Evolutionary conservation across 257 asterid genomes (phyloP), one percentile per base, ranked within the genome.

Genomic region (Fraxinus anomala): DNA sequence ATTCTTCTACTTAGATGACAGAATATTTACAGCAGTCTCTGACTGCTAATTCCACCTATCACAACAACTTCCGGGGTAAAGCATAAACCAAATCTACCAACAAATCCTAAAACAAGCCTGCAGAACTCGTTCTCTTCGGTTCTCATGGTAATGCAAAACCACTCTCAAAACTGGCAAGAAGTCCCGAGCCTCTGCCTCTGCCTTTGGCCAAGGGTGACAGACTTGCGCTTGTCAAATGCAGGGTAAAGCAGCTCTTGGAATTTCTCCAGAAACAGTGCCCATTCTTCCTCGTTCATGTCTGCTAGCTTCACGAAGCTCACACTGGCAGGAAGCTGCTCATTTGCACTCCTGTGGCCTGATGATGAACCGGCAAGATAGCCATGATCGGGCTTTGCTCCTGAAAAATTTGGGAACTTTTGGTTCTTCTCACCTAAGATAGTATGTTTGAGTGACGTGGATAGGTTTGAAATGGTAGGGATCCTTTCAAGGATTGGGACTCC

Each of bases 101-200:
- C 76, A 36, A 76, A 40, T 70, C 79, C 81, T 73, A 73, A 85
- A 76, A 80, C 91, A 84, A 82, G 66, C 83, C 86, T 70, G 79
- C 83, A 72, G 66, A 12, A 24, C 77, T 87, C 80, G 76, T 82
- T 85, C 76, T 78, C 88, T 54, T 73, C 80, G 70, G 69, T 77
- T 73, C 86, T 75, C 73, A 77, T 9, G 31, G 68, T 56, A 84
- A 76, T 74, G 68, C 70, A 42, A 73, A 80, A 80, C 77, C 84
- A 10, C 74, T 79, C 89, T 95, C 99, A 95, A 92, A 95, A 95
- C 97, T 89, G 92, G 94, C 99, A 95, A 63, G 99, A 95, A 80
- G 99, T 93, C 56, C 99, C 99, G 0, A 96, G 98, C 94, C 99
- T 96, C 87, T 88, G 98, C 71, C 89, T 79, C 90, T 90, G 98